Percentiles rank a stretch among this genome's conserved stretches.
Conservation (phyloP, 176 grass and related monocot genomes). For the Elymus sibiricus region DNA sequence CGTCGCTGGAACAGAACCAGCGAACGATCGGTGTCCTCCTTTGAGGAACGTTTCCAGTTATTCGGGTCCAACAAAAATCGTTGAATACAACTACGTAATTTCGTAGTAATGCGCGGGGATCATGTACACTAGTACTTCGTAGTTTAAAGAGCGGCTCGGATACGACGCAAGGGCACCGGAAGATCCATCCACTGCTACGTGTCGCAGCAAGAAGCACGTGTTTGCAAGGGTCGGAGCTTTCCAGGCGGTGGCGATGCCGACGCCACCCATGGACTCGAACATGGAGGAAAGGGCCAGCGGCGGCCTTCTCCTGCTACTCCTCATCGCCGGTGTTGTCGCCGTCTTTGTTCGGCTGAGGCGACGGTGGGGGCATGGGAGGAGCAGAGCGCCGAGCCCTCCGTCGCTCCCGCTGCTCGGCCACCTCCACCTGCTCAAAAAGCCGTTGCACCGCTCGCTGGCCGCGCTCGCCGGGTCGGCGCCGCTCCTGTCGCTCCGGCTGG, state of each 20-base stretch:
- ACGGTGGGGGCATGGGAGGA: not conserved
- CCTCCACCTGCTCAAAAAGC: constrained; percentile 59
- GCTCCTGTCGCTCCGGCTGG: constrained; percentile 53
- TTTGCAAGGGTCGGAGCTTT: not conserved
- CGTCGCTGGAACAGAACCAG: too few species aligned
- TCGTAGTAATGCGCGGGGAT: too few species aligned
- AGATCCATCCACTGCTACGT: not conserved
- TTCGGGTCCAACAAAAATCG: too few species aligned
- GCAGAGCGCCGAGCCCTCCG: constrained; percentile 30
- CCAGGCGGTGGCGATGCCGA: not conserved
- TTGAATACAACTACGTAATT: too few species aligned
- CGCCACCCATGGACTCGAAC: constrained; percentile 9
- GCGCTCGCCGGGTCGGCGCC: constrained; percentile 24
- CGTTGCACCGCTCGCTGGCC: constrained; percentile 44
- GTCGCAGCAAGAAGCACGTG: not conserved
- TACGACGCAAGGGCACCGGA: not conserved
- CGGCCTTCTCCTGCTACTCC: not conserved
- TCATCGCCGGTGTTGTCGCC: not conserved
- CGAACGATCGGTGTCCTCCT: too few species aligned
- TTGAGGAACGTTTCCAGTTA: too few species aligned
- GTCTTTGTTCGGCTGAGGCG: not conserved
- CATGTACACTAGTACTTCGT: too few species aligned
- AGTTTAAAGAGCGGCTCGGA: too few species aligned
- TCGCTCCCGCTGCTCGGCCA: constrained; percentile 60
- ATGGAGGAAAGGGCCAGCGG: not conserved